Percentiles rank a stretch among this genome's conserved stretches.
Evolutionary conservation across 176 grass and related monocot genomes (phyloP).

Genomic region (Tillandsia fasciculata): DNA sequence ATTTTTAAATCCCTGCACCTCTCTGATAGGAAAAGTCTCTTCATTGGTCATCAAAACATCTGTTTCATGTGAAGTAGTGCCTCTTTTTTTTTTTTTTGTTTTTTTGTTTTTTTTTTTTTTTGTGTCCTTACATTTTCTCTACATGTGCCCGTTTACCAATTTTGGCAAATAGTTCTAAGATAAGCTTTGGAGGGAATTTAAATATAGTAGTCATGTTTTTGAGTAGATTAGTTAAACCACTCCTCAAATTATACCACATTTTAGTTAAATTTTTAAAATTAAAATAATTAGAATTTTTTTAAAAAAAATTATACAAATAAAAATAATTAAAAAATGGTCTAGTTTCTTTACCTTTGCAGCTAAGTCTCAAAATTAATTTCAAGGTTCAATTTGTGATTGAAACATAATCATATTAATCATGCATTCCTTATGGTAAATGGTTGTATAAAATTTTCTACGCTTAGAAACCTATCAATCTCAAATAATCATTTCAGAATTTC

Average conservation of each 20-base stretch:
- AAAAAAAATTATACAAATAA: too few species aligned
- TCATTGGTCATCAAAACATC: slow-evolving; percentile 21
- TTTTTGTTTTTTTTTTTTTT: background rate
- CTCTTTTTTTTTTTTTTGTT: background rate
- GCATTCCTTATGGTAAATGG: too few species aligned
- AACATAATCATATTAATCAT: too few species aligned
- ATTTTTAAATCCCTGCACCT: background rate
- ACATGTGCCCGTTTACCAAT: background rate
- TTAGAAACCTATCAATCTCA: too few species aligned
- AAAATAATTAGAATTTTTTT: too few species aligned
- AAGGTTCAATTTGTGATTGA: background rate
- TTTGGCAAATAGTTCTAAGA: background rate
- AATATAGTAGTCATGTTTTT: slow-evolving; percentile 3
- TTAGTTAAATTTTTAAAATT: too few species aligned
- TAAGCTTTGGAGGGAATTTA: background rate
- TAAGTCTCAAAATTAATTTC: background rate
- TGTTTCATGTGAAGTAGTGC: background rate
- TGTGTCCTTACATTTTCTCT: background rate
- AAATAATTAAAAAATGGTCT: too few species aligned
- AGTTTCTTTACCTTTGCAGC: too few species aligned
- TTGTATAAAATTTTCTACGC: too few species aligned
- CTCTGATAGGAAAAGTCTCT: slow-evolving; percentile 6
- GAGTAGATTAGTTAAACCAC: slow-evolving; percentile 18
- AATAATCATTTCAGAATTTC: too few species aligned
- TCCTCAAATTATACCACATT: too few species aligned